Evolutionary conservation across 176 grass and related monocot genomes (phyloP).

Genomic region (Chloris gayana): DNA sequence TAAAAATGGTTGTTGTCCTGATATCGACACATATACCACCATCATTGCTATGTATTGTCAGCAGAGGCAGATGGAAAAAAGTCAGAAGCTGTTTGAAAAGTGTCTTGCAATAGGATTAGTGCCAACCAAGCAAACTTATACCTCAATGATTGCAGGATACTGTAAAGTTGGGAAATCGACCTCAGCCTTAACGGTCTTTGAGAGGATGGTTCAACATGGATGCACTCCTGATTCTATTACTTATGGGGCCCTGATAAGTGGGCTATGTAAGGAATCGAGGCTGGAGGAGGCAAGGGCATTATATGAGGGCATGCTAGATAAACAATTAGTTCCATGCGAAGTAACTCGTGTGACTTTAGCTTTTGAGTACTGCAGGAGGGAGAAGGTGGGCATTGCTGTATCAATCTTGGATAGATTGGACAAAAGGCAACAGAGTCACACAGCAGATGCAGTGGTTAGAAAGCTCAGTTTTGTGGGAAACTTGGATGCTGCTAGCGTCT

Average conservation of each 20-base stretch:
- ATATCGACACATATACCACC: slow-evolving; percentile 82
- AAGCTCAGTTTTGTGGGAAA: slow-evolving; percentile 65
- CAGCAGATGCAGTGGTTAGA: slow-evolving; percentile 65
- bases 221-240: slow-evolving; percentile 74
- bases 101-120: slow-evolving; percentile 59
- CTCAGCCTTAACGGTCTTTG: slow-evolving; percentile 72
- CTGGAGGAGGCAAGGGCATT: slow-evolving; percentile 83
- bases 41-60: slow-evolving; percentile 78
- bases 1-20: slow-evolving; percentile 64
- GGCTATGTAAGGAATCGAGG: slow-evolving; percentile 84
- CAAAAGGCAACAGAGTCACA: slow-evolving; percentile 54
- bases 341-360: slow-evolving; percentile 78
- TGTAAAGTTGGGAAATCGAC: slow-evolving; percentile 72
- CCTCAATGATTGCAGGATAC: slow-evolving; percentile 89
- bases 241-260: slow-evolving; percentile 87
- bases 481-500: slow-evolving; percentile 67
- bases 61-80: slow-evolving; percentile 72
- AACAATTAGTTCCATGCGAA: slow-evolving; percentile 81
- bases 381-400: slow-evolving; percentile 52
- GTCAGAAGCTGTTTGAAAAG: slow-evolving; percentile 74
- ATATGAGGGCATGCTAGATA: slow-evolving; percentile 89
- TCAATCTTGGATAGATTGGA: slow-evolving; percentile 70
- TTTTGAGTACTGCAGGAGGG: slow-evolving; percentile 71
- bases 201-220: slow-evolving; percentile 74
- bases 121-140: slow-evolving; percentile 85